A percentile compares a stretch with the other conserved stretches of the same genome.
Evolutionary conservation across 2,329 filamentous ascomycete genomes (phyloP).

Genomic region (Macrophomina phaseolina): DNA sequence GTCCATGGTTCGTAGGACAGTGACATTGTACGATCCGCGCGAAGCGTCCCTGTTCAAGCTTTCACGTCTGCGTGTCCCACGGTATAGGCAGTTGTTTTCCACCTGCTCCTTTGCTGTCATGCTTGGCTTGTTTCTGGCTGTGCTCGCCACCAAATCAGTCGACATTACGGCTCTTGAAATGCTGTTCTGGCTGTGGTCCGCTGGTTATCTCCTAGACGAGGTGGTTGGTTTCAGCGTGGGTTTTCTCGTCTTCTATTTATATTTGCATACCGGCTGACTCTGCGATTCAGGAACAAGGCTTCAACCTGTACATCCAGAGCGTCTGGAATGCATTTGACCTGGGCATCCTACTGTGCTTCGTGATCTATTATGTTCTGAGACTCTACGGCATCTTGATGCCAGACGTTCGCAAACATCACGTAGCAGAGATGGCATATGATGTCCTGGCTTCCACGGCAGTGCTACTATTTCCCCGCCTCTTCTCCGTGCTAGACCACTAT

Average conservation of each 20-base stretch:
- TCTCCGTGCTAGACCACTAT: conserved; percentile 92
- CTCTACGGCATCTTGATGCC: conserved; percentile 86
- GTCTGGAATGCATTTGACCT: conserved; percentile 98
- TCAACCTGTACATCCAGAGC: conserved; percentile 95
- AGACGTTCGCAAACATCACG: conserved; percentile 68
- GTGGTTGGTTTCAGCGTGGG: conserved; percentile 85
- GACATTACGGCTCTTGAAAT: conserved; percentile 85
- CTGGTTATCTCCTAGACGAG: conserved; percentile 95
- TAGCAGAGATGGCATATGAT: conserved; percentile 88
- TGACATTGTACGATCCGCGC: conserved; percentile 86
- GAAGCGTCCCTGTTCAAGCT: conserved; percentile 92
- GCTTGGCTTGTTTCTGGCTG: conserved; percentile 82
- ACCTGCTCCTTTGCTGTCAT: conserved; percentile 86
- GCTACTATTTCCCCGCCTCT: conserved; percentile 85
- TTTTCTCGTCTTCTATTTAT: background rate
- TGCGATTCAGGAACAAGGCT: conserved; percentile 66
- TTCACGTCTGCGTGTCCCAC: conserved; percentile 85
- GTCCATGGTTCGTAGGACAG: conserved; percentile 66
- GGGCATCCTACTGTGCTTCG: conserved; percentile 82
- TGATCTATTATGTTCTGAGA: conserved; percentile 88
- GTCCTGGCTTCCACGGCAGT: conserved; percentile 92
- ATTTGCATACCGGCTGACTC: background rate
- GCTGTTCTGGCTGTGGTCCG: conserved; percentile 97
- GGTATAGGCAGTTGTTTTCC: conserved; percentile 89
- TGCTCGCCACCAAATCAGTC: conserved; percentile 75